Evolutionary conservation across 2,329 filamentous ascomycete genomes (phyloP).

Genomic region (Colletotrichum filicis): DNA sequence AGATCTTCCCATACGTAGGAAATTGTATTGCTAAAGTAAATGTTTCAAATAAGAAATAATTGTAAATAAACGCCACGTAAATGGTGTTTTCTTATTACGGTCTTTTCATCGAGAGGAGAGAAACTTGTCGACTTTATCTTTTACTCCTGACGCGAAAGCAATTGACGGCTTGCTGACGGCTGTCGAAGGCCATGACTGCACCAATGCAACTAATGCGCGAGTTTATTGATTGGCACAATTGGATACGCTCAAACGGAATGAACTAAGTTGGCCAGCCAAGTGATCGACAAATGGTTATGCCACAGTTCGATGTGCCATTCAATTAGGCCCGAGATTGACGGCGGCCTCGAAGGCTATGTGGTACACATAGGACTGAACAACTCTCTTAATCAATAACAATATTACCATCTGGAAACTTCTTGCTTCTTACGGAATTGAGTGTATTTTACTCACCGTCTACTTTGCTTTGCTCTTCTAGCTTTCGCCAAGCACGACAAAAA

Average conservation of each 20-base stretch:
- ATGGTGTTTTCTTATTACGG: no score
- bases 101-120: no score
- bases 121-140: no score
- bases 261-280: neutral
- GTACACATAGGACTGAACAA: neutral
- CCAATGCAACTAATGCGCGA: neutral
- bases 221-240: slow-evolving; percentile 31
- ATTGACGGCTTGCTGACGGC: neutral
- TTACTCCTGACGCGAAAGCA: no score
- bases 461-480: neutral
- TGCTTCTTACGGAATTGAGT: slow-evolving; percentile 9
- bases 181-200: neutral
- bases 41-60: no score
- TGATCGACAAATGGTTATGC: neutral
- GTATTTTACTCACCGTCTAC: slow-evolving; percentile 18
- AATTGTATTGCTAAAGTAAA: fast-evolving
- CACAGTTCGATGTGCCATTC: slow-evolving; percentile 9
- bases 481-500: neutral
- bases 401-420: neutral
- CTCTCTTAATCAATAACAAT: neutral
- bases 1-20: no score
- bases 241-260: slow-evolving; percentile 13
- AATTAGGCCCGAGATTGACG: slow-evolving; percentile 19
- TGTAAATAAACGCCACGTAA: no score
- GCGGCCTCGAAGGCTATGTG: slow-evolving; percentile 9